phyloP scores from a whole-genome alignment of 2,329 filamentous ascomycete genomes.

The Monosporascus sp. region DNA sequence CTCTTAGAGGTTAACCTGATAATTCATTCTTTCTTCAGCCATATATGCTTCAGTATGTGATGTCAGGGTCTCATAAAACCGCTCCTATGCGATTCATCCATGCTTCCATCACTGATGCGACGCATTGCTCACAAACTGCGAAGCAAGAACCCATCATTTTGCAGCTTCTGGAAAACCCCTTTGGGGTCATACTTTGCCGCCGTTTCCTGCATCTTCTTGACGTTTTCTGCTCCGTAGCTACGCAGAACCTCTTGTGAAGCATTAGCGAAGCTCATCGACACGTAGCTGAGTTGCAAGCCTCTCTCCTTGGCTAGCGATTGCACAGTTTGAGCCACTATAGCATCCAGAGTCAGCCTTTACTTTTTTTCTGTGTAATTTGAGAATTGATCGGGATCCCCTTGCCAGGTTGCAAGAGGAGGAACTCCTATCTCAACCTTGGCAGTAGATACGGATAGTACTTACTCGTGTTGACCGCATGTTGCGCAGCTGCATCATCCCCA shows the following conservation, averaged over 20 bases:
- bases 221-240: neutral
- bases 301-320: neutral
- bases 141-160: neutral
- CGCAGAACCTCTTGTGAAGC: neutral
- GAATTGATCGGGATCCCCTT: too few relatives aligned
- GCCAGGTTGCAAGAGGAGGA: too few relatives aligned
- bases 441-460: neutral
- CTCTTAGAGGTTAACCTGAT: too few relatives aligned
- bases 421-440: too few relatives aligned
- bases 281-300: neutral
- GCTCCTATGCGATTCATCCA: too few relatives aligned
- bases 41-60: too few relatives aligned
- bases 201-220: neutral
- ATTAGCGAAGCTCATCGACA: neutral
- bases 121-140: neutral
- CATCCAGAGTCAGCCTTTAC: too few relatives aligned
- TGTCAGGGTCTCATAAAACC: too few relatives aligned
- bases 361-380: too few relatives aligned
- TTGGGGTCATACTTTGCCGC: neutral
- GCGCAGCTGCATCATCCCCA: neutral
- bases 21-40: too few relatives aligned
- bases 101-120: too few relatives aligned
- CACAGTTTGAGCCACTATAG: neutral
- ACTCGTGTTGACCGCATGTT: neutral
- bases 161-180: neutral